A percentile compares a stretch with the other conserved stretches of the same genome.
These are phyloP conservation scores for Synchytrium microbalum DNA, from an alignment of 371 early-diverging fungal species.

Conservation along the genomic window DNA sequence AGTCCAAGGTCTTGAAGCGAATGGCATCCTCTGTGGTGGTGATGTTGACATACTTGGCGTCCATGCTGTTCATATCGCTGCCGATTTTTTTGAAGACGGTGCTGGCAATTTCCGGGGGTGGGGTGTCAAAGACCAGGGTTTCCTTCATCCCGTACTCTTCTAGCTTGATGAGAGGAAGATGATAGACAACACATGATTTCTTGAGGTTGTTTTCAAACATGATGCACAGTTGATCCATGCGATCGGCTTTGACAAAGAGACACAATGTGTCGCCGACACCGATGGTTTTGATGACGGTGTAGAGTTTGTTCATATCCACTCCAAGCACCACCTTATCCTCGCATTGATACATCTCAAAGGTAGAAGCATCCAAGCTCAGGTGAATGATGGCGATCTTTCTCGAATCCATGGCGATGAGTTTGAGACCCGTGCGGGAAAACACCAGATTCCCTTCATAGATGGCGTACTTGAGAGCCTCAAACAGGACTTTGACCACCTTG, in stretches of 20 bases:
- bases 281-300: constrained; percentile 1
- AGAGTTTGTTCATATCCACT: background rate
- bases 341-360: constrained; percentile 1
- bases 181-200: background rate
- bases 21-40: no score
- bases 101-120: background rate
- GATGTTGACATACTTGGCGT: background rate
- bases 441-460: background rate
- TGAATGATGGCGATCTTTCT: background rate
- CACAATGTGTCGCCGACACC: background rate
- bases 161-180: background rate
- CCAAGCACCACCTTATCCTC: background rate
- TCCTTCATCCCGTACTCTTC: background rate
- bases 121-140: background rate
- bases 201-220: background rate
- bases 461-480: constrained; percentile 1
- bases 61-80: constrained; percentile 1
- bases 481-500: background rate
- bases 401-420: background rate
- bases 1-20: background rate
- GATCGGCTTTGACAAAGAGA: no score
- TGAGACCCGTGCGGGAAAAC: background rate
- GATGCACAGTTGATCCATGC: background rate
- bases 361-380: background rate
- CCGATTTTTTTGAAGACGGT: background rate